These are phyloP conservation scores for Inonotus obliquus DNA, from an alignment of 1,284 basidiomycete species.

Conservation along the genomic window DNA sequence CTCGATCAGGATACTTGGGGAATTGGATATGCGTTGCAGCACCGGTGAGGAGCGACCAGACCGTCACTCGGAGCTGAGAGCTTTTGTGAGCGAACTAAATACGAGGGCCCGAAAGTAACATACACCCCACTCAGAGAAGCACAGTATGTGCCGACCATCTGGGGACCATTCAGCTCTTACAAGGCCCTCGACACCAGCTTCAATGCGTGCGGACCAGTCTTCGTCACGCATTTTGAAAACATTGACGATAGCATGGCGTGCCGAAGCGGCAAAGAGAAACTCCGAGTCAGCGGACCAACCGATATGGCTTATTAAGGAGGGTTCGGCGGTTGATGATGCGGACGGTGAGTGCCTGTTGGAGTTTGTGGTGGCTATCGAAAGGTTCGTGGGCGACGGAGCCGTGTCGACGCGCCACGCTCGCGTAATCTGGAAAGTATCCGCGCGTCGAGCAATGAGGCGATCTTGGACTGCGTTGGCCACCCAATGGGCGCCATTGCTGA, in stretches of 20 bases:
- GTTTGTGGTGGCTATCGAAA: constrained; percentile 27
- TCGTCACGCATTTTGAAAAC: constrained; percentile 73
- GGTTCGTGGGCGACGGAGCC: constrained; percentile 42
- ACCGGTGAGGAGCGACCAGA: constrained; percentile 74
- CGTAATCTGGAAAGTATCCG: constrained; percentile 71
- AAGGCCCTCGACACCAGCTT: constrained; percentile 79
- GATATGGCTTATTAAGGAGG: constrained; percentile 58
- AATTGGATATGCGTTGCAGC: constrained; percentile 72
- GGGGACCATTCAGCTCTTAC: constrained; percentile 82
- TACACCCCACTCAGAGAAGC: constrained; percentile 86
- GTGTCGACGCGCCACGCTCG: constrained; percentile 64
- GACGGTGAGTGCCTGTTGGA: constrained; percentile 25
- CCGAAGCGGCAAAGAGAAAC: constrained; percentile 71
- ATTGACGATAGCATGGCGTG: constrained; percentile 59
- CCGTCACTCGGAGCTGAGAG: constrained; percentile 66
- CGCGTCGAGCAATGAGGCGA: constrained; percentile 65
- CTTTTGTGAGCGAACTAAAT: not conserved
- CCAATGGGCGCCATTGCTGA: constrained; percentile 72
- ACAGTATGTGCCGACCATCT: constrained; percentile 74
- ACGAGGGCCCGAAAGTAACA: constrained; percentile 31
- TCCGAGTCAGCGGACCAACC: constrained; percentile 83
- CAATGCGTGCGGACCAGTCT: constrained; percentile 64
- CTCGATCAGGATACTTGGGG: constrained; percentile 72
- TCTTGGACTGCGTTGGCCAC: constrained; percentile 70
- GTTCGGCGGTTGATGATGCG: constrained; percentile 12